Evolutionary conservation across 305 asterid genomes (phyloP), one percentile per base, ranked within the genome.

Genomic region (Fraxinus sp.): DNA sequence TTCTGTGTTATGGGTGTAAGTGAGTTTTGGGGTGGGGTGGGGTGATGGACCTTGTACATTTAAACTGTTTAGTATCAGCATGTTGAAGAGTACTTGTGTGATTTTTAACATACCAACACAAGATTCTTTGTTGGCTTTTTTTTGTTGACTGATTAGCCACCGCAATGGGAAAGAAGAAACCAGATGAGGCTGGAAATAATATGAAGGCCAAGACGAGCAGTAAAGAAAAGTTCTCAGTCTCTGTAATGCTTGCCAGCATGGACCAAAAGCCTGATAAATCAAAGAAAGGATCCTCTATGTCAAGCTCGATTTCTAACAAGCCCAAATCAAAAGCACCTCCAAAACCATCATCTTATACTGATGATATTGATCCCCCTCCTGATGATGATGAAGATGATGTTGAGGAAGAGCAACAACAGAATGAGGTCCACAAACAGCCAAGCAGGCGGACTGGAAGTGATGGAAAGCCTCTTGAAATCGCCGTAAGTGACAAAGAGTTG

Each of bases 331-430:
- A 90, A 88, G 85, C 91, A 77, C 88, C 92, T 79, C 84, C 91
- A 10, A 89, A 89, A 84, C 55, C 11, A 7, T 79, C 93, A 4
- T 85, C 92, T 57, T 94, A 92, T 79, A 87, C 83, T n/a, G 98
- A 90, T 82, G 93, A 85, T 14, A 78, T 88, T 16, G 93, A 92
- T 87, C 95, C 93, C 74, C 98, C 98, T 76, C 92, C 97, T 10
- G 90, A 95, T 8, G 96, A 93, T 81, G 98, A 94, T 6, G 98
- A 95, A 78, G 98, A 94, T n/a, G 94, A 88, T 24, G 90, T 35
- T 71, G 91, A 66, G 28, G 89, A 85, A 81, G 91, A 85, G 83
- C 89, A 76, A 37, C 84, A 84, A 76, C 89, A 62, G 76, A 81
- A 62, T 16, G 90, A 81, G 85, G 68, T 32, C 18, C 85, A 78